Conservation (phyloP, 441 rosid genomes). For the Populus hybrid region DNA sequence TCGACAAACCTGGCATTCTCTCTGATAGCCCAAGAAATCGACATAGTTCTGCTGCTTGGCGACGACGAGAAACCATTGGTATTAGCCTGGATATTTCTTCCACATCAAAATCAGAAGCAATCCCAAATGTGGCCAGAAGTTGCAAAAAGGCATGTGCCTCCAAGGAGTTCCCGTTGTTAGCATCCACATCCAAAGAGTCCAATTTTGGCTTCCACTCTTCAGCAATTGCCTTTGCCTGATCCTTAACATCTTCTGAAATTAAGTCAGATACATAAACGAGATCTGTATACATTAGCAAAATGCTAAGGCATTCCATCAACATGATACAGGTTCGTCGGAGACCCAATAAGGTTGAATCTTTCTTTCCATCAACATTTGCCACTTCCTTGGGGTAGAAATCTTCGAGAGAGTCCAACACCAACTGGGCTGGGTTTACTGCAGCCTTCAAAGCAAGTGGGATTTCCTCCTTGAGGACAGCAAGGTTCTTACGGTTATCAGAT, state of each 20-base stretch:
- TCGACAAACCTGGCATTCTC: slow-evolving; percentile 83
- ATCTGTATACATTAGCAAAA: slow-evolving; percentile 52
- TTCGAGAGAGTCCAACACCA: slow-evolving; percentile 77
- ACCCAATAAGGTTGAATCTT: slow-evolving; percentile 81
- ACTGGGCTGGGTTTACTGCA: slow-evolving; percentile 71
- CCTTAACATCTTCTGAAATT: slow-evolving; percentile 60
- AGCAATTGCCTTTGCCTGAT: slow-evolving; percentile 73
- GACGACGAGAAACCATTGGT: slow-evolving; percentile 98
- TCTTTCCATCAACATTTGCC: slow-evolving; percentile 69
- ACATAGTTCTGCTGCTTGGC: slow-evolving; percentile 89
- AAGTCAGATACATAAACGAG: slow-evolving; percentile 42
- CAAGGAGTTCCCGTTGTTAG: slow-evolving; percentile 91
- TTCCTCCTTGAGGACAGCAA: slow-evolving; percentile 77
- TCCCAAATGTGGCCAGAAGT: slow-evolving; percentile 78
- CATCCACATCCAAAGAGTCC: slow-evolving; percentile 72
- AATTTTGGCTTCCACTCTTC: slow-evolving; percentile 85
- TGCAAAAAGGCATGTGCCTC: slow-evolving; percentile 99
- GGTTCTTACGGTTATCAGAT: slow-evolving; percentile 96
- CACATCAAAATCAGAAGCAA: slow-evolving; percentile 73
- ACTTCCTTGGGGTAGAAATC: slow-evolving; percentile 69
- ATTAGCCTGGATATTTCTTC: slow-evolving; percentile 67
- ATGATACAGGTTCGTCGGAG: slow-evolving; percentile 93
- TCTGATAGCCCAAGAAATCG: slow-evolving; percentile 81
- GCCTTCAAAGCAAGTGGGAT: slow-evolving; percentile 78
- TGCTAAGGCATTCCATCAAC: slow-evolving; percentile 96